A percentile compares a stretch with the other conserved stretches of the same genome.
Conservation (phyloP, 2,329 filamentous ascomycete species). For the Aureobasidium sp. region DNA sequence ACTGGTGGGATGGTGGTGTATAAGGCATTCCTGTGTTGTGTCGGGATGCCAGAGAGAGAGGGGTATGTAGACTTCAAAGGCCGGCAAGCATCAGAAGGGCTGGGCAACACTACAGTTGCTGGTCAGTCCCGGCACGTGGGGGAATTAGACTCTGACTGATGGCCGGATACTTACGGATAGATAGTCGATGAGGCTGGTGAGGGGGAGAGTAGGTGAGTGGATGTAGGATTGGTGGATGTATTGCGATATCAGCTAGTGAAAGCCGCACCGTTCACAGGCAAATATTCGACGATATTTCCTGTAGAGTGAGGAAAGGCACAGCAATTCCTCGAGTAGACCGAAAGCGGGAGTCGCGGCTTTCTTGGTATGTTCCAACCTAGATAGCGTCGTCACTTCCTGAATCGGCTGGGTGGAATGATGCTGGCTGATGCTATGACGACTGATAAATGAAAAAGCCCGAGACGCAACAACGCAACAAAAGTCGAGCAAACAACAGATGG, state of each 20-base stretch:
- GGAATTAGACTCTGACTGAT: slow-evolving; percentile 2
- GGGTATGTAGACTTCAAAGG: slow-evolving; percentile 24
- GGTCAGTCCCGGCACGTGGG: not conserved
- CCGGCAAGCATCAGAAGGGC: slow-evolving; percentile 35
- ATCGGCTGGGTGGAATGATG: not conserved
- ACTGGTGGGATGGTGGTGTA: slow-evolving; percentile 65
- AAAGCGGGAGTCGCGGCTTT: slow-evolving; percentile 10
- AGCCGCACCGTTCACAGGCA: slow-evolving; percentile 20
- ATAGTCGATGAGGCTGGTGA: slow-evolving; percentile 3
- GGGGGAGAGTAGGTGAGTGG: slow-evolving; percentile 7
- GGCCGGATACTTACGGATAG: slow-evolving; percentile 23
- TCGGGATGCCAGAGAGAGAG: slow-evolving; percentile 18
- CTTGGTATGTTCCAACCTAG: slow-evolving; percentile 11
- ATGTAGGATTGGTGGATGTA: slow-evolving; percentile 14
- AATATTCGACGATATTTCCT: not conserved
- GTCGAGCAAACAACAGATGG: slow-evolving; percentile 15
- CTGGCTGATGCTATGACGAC: slow-evolving; percentile 6
- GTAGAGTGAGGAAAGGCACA: slow-evolving; percentile 2
- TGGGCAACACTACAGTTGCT: slow-evolving; percentile 12
- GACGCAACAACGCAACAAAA: slow-evolving; percentile 13
- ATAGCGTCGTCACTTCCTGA: slow-evolving; percentile 8
- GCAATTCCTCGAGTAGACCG: slow-evolving; percentile 3
- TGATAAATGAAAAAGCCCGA: slow-evolving; percentile 7
- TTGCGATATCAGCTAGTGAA: slow-evolving; percentile 30
- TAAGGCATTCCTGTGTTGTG: slow-evolving; percentile 63